Conservation (phyloP, 2,329 filamentous ascomycete genomes). For the Aspergillus sp. region DNA sequence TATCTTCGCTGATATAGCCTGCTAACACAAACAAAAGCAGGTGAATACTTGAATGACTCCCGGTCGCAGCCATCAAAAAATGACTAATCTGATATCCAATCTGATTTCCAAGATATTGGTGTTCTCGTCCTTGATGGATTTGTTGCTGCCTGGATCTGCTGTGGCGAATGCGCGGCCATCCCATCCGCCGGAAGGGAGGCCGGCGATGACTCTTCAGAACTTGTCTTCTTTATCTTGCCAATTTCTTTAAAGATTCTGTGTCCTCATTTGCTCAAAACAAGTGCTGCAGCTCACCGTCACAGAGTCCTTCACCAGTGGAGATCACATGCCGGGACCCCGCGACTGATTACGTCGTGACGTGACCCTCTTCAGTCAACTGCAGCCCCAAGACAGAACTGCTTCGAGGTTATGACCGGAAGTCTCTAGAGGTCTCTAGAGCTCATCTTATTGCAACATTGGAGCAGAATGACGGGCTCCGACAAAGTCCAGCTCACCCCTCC, state of each 20-base stretch:
- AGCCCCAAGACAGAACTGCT: background rate
- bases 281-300: background rate
- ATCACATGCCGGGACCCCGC: conserved; percentile 14
- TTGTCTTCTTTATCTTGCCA: too few species aligned
- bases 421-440: background rate
- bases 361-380: background rate
- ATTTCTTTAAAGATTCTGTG: too few species aligned
- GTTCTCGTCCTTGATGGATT: background rate
- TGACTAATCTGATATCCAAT: too few species aligned
- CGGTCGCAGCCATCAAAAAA: too few species aligned
- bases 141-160: conserved; percentile 18
- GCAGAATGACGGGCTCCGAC: conserved; percentile 29
- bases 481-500: conserved; percentile 39
- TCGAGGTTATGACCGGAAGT: background rate
- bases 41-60: too few species aligned
- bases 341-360: conserved; percentile 15
- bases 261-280: too few species aligned
- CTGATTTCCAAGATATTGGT: too few species aligned
- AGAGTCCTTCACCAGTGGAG: background rate
- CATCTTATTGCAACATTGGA: background rate
- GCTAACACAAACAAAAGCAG: too few species aligned
- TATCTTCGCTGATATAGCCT: too few species aligned
- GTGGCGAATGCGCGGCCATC: conserved; percentile 14
- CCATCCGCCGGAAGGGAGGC: too few species aligned
- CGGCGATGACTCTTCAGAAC: too few species aligned